These are phyloP conservation scores for Phialophora tarda DNA, from an alignment of 2,329 filamentous ascomycete species.

Conservation along the genomic window DNA sequence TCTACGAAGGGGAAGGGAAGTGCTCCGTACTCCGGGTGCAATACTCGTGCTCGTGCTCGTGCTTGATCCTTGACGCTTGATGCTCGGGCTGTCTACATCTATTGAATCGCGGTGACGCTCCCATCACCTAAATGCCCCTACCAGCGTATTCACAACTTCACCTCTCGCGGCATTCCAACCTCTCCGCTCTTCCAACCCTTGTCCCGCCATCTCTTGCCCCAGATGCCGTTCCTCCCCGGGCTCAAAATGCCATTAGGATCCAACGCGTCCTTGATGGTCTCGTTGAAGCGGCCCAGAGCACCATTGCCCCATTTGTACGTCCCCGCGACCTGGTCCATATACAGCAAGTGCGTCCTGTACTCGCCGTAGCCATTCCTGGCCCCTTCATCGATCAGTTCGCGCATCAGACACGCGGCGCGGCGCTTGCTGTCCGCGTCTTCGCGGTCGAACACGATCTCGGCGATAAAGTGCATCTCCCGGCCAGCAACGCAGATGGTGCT, in stretches of 20 bases:
- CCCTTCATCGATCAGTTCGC: conserved; percentile 44
- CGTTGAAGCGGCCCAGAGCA: conserved; percentile 52
- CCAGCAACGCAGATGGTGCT: conserved; percentile 58
- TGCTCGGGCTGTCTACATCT: not conserved
- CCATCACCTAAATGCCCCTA: not conserved
- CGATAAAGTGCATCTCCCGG: conserved; percentile 63
- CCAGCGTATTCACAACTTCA: not conserved
- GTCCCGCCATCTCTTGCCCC: conserved; percentile 38
- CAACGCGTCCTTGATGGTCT: conserved; percentile 54
- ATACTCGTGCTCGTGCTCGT: no score
- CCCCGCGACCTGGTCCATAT: conserved; percentile 54
- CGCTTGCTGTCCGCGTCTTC: conserved; percentile 49
- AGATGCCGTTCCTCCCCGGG: conserved; percentile 56
- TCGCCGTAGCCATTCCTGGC: conserved; percentile 53
- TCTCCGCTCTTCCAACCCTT: conserved; percentile 12
- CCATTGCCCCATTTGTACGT: conserved; percentile 53
- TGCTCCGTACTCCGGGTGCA: no score
- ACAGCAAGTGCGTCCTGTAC: conserved; percentile 53
- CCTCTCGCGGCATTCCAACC: conserved; percentile 7
- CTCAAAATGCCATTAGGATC: conserved; percentile 57
- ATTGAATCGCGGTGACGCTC: not conserved
- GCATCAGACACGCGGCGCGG: conserved; percentile 48
- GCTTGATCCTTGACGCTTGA: not conserved
- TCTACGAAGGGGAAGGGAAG: no score
- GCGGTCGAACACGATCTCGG: conserved; percentile 61